phyloP scores from a whole-genome alignment of 257 asterid species.

The Capsicum pubescens region DNA sequence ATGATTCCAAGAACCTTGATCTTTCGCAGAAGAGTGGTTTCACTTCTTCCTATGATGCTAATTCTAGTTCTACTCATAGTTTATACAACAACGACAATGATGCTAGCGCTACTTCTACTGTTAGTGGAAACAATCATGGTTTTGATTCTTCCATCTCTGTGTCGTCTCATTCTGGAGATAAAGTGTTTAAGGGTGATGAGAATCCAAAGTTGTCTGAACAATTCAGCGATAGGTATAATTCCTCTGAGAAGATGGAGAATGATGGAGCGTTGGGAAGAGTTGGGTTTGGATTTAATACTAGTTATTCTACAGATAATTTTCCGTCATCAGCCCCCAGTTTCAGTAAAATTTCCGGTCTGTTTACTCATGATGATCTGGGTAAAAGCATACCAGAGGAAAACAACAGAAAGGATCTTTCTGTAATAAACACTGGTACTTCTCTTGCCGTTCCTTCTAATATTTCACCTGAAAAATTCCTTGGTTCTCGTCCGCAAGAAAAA shows the following conservation, averaged over 20 bases:
- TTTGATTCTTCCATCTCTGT: conserved; percentile 31
- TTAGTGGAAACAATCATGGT: conserved; percentile 40
- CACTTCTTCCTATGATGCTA: conserved; percentile 39
- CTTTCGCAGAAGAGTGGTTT: conserved; percentile 41
- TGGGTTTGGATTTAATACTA: conserved; percentile 40
- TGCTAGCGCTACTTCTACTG: conserved; percentile 16
- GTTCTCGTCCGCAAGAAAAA: conserved; percentile 42
- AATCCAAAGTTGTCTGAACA: conserved; percentile 40
- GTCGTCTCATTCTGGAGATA: conserved; percentile 40
- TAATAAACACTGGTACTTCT: conserved; percentile 44
- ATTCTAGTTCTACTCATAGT: conserved; percentile 37
- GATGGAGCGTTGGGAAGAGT: conserved; percentile 47
- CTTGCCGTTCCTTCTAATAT: conserved; percentile 44
- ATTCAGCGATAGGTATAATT: conserved; percentile 36
- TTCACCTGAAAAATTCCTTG: conserved; percentile 47
- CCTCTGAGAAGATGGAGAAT: conserved; percentile 45
- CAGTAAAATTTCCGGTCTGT: conserved; percentile 39
- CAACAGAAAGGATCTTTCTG: conserved; percentile 47
- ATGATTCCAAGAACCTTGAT: conserved; percentile 48
- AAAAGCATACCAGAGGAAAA: conserved; percentile 35
- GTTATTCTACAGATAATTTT: conserved; percentile 34
- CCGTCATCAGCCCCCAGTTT: conserved; percentile 42
- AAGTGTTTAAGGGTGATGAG: conserved; percentile 47
- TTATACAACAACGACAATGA: conserved; percentile 25
- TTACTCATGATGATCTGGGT: conserved; percentile 40